A percentile compares a stretch with the other conserved stretches of the same genome.
Conservation (phyloP, 371 early-diverging fungal genomes). For the Circinella umbellata region DNA sequence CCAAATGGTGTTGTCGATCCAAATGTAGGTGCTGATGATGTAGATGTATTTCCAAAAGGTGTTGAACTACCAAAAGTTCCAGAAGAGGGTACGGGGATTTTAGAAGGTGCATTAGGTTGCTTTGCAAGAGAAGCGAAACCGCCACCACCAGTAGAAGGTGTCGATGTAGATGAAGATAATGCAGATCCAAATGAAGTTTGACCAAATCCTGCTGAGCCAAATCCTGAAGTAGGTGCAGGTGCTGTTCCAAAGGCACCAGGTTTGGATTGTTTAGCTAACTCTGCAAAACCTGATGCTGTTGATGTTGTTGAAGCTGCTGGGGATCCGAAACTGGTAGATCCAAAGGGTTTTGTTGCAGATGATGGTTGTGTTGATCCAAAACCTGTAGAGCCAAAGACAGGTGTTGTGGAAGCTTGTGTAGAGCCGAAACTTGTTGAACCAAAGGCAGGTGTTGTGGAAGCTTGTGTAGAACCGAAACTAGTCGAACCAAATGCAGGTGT, state of each 20-base stretch:
- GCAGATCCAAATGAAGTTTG: not conserved
- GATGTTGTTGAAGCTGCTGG: not conserved
- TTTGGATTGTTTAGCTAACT: constrained; percentile 1
- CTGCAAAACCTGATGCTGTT: not conserved
- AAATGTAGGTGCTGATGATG: constrained; percentile 15
- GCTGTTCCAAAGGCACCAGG: constrained; percentile 5
- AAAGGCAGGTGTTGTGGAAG: constrained; percentile 17
- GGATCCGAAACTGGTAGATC: constrained; percentile 17
- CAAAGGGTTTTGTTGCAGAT: constrained; percentile 3
- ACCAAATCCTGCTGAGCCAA: not conserved
- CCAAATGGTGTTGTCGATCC: constrained; percentile 11
- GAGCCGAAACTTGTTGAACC: constrained; percentile 28
- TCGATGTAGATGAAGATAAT: not conserved
- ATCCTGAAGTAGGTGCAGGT: not conserved
- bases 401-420: no score
- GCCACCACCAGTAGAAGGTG: not conserved
- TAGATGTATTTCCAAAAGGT: not conserved
- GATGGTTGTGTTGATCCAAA: constrained; percentile 5
- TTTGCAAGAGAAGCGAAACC: not conserved
- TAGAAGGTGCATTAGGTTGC: constrained; percentile 3
- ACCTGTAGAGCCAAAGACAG: constrained; percentile 26
- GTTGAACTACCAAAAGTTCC: constrained; percentile 17
- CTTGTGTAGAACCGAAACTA: not conserved
- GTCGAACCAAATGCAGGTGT: constrained; percentile 20
- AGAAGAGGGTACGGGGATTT: not conserved